Percentiles rank a stretch among this genome's conserved stretches.
These are phyloP conservation scores for Penicillium palitans DNA, from an alignment of 2,329 filamentous ascomycete genomes.

Conservation along the genomic window DNA sequence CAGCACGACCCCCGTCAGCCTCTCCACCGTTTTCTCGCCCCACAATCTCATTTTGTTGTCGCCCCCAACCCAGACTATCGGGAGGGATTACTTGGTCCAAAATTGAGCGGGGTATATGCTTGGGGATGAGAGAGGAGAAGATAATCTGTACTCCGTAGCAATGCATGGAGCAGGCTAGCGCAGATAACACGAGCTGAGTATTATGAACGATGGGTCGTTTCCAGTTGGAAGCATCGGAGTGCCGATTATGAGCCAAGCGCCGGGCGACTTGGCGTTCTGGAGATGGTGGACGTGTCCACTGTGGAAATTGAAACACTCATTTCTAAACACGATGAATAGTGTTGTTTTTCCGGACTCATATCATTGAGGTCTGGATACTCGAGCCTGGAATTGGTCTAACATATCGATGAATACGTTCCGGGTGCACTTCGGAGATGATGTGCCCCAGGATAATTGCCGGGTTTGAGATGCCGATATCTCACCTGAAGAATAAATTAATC, in stretches of 20 bases:
- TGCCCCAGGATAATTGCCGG: too few species aligned
- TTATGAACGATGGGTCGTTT: background rate
- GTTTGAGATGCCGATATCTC: too few species aligned
- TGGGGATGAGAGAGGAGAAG: too few species aligned
- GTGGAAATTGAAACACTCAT: background rate
- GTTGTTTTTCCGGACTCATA: background rate
- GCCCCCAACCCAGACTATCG: background rate
- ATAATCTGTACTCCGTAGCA: too few species aligned
- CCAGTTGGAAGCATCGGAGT: background rate
- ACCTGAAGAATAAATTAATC: too few species aligned
- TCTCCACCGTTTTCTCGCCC: background rate
- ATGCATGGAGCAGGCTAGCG: background rate
- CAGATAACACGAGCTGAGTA: background rate
- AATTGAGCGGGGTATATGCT: background rate
- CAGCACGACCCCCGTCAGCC: background rate
- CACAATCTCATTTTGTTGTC: background rate
- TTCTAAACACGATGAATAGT: background rate
- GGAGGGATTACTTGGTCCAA: background rate
- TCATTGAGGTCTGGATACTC: background rate
- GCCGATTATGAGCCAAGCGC: background rate
- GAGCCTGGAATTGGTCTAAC: too few species aligned
- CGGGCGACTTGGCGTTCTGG: background rate
- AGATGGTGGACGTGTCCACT: background rate
- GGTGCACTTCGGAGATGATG: too few species aligned
- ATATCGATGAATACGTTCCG: too few species aligned